phyloP scores from a whole-genome alignment of 2,329 filamentous ascomycete genomes.

The Fusarium circinatum region DNA sequence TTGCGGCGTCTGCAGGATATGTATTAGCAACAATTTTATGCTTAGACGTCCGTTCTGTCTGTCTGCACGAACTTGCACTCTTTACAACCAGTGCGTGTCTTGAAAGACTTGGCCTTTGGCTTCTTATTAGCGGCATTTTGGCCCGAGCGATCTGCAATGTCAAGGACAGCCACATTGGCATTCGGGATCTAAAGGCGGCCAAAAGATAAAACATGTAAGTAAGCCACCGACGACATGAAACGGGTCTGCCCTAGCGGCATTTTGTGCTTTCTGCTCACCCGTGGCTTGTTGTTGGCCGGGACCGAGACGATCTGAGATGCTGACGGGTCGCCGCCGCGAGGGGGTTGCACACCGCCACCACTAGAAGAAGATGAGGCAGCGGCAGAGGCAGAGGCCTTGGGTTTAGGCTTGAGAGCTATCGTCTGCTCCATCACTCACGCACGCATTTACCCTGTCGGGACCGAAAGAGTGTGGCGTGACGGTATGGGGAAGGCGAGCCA shows the following conservation, averaged over 20 bases:
- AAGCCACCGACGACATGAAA: conserved; percentile 2
- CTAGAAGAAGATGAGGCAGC: background rate
- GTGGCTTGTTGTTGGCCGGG: background rate
- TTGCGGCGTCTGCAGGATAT: conserved; percentile 34
- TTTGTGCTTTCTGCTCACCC: background rate
- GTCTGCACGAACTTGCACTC: conserved; percentile 36
- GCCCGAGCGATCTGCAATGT: conserved; percentile 5
- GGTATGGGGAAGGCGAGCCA: background rate
- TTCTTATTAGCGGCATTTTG: conserved; percentile 6
- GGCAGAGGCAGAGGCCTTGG: background rate
- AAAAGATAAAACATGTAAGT: background rate
- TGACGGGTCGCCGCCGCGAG: background rate
- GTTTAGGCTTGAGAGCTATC: background rate
- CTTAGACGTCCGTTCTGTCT: background rate
- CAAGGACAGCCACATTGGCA: conserved; percentile 19
- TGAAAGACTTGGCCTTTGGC: conserved; percentile 29
- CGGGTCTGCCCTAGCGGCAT: background rate
- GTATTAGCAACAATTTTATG: background rate
- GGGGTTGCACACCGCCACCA: background rate
- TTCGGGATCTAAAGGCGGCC: conserved; percentile 10
- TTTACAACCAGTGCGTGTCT: conserved; percentile 36
- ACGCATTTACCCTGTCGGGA: background rate
- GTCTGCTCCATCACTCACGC: background rate
- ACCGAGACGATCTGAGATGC: conserved; percentile 1
- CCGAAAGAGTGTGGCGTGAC: background rate